Evolutionary conservation across 2,329 filamentous ascomycete species (phyloP).

Genomic region (Mollisia scopiformis): DNA sequence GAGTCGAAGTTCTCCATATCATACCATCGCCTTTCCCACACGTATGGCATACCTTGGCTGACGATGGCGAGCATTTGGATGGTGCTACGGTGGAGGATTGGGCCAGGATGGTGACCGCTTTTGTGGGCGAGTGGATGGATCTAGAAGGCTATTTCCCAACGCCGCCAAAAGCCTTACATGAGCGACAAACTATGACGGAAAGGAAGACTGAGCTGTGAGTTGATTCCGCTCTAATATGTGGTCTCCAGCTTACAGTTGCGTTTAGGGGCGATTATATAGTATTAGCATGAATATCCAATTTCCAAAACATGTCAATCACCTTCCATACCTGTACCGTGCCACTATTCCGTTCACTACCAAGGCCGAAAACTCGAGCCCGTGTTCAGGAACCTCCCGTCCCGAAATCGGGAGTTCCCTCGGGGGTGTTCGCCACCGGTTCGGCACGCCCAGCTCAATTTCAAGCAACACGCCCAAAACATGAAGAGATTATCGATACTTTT

Average conservation of each 20-base stretch:
- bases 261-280: conserved; percentile 11
- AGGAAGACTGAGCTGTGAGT: conserved; percentile 39
- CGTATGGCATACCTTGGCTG: conserved; percentile 85
- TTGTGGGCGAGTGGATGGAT: conserved; percentile 92
- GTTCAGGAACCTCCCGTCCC: background rate
- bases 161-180: conserved; percentile 7
- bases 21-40: conserved; percentile 82
- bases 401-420: background rate
- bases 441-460: background rate
- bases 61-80: conserved; percentile 86
- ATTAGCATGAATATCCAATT: background rate
- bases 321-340: too few species aligned
- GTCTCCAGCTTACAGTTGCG: conserved; percentile 22
- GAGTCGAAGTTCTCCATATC: conserved; percentile 86
- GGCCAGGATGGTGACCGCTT: conserved; percentile 81
- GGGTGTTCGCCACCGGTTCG: background rate
- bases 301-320: too few species aligned
- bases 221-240: conserved; percentile 19
- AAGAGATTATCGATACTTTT: too few species aligned
- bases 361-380: background rate
- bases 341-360: too few species aligned
- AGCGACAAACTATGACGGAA: conserved; percentile 9
- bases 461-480: background rate
- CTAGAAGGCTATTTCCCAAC: conserved; percentile 47
- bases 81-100: conserved; percentile 81